Percentiles rank a stretch among this genome's conserved stretches.
Evolutionary conservation across 176 grass and related monocot species (phyloP).

Genomic region (Stipa capillata): DNA sequence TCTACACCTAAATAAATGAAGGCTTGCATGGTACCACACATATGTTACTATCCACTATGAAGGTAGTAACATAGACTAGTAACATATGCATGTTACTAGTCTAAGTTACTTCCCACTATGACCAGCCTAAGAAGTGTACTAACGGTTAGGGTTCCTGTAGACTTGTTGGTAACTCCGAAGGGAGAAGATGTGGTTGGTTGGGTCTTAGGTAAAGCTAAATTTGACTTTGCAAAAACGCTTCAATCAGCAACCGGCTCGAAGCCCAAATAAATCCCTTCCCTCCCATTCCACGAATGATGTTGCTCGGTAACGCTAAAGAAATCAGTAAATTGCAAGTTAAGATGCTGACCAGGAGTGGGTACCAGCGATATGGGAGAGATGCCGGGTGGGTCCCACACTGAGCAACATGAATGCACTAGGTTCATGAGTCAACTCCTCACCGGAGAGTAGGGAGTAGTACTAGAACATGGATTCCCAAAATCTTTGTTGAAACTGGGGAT

Average conservation of each 20-base stretch:
- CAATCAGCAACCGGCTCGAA: neutral
- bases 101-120: too few relatives aligned
- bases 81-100: too few relatives aligned
- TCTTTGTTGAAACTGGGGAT: neutral
- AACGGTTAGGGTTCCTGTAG: neutral
- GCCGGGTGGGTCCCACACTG: neutral
- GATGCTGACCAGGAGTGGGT: neutral
- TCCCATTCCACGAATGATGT: neutral
- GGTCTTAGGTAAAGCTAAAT: neutral
- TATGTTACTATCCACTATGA: too few relatives aligned
- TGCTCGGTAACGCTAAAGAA: neutral
- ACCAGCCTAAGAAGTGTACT: neutral
- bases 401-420: conserved; percentile 7
- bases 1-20: too few relatives aligned
- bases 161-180: neutral
- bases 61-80: too few relatives aligned
- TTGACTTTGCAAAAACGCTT: conserved; percentile 8
- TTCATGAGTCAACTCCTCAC: conserved; percentile 10
- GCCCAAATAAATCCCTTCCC: neutral
- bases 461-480: neutral
- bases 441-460: neutral
- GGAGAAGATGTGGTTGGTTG: neutral
- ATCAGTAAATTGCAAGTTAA: neutral
- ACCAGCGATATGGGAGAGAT: neutral
- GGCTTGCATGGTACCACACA: too few relatives aligned